Evolutionary conservation across 495 filamentous ascomycete species (phyloP).

Genomic region (Hypomontagnella monticulosa): DNA sequence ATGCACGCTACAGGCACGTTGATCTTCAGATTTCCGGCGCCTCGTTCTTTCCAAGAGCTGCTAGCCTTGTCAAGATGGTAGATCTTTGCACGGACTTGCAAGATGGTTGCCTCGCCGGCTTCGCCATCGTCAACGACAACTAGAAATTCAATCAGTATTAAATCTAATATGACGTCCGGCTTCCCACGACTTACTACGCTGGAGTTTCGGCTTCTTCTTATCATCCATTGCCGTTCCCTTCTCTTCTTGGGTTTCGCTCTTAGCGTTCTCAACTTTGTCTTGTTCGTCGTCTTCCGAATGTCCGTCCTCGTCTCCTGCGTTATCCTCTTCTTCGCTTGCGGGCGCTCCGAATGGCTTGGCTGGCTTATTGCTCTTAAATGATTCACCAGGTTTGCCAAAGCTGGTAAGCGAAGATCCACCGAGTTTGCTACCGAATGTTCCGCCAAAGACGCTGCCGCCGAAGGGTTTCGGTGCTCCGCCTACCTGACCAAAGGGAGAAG

Average conservation of each 20-base stretch:
- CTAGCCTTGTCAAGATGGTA: slow-evolving; percentile 74
- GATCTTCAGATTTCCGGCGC: slow-evolving; percentile 82
- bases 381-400: slow-evolving; percentile 72
- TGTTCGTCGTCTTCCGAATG: slow-evolving; percentile 55
- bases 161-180: slow-evolving; percentile 4
- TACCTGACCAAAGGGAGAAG: slow-evolving; percentile 41
- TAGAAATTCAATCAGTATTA: slow-evolving; percentile 42
- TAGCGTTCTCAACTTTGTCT: slow-evolving; percentile 56
- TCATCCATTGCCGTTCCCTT: slow-evolving; percentile 62
- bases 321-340: slow-evolving; percentile 68
- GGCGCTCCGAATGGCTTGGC: slow-evolving; percentile 77
- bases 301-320: slow-evolving; percentile 57
- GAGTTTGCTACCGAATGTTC: slow-evolving; percentile 55
- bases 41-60: slow-evolving; percentile 81
- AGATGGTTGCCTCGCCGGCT: slow-evolving; percentile 75
- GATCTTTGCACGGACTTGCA: slow-evolving; percentile 76
- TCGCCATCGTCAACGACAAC: slow-evolving; percentile 70
- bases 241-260: slow-evolving; percentile 49
- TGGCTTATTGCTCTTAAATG: slow-evolving; percentile 66
- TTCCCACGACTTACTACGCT: slow-evolving; percentile 65
- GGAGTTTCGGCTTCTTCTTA: slow-evolving; percentile 70
- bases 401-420: slow-evolving; percentile 63
- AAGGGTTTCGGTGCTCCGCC: slow-evolving; percentile 32
- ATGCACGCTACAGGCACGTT: slow-evolving; percentile 70
- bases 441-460: slow-evolving; percentile 50